Conservation (phyloP, 306 rosid species). For the Gleditsia sinensis region DNA sequence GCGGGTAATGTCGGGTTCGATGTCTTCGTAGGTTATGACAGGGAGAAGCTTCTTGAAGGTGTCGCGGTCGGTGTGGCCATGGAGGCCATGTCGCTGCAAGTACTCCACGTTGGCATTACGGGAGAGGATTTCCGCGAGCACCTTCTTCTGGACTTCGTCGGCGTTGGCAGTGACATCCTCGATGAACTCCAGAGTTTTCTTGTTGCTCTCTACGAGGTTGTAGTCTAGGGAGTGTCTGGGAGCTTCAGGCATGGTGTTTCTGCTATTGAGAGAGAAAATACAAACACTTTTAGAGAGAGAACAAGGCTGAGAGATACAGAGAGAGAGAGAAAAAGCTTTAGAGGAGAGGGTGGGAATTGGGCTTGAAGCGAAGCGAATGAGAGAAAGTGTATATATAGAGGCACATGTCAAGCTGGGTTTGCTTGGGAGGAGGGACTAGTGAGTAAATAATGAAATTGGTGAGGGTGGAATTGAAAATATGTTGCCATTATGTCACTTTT, state of each 20-base stretch:
- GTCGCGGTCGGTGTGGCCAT: constrained; percentile 71
- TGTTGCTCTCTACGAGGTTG: constrained; percentile 68
- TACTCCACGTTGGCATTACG: constrained; percentile 85
- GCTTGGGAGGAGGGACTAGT: constrained; percentile 29
- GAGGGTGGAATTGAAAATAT: constrained; percentile 46
- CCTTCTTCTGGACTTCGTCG: constrained; percentile 64
- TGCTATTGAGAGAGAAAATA: background rate
- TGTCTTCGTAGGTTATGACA: constrained; percentile 83
- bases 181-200: constrained; percentile 63
- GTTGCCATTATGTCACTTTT: constrained; percentile 6
- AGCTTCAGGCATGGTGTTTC: constrained; percentile 99
- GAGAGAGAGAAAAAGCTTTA: background rate
- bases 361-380: constrained; percentile 63
- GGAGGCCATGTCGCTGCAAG: constrained; percentile 63
- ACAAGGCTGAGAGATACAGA: constrained; percentile 31
- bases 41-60: constrained; percentile 80
- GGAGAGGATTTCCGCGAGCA: constrained; percentile 74
- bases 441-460: constrained; percentile 6
- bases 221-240: constrained; percentile 51
- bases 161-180: constrained; percentile 77
- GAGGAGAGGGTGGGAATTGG: constrained; percentile 43
- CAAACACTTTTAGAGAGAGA: background rate
- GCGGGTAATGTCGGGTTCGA: constrained; percentile 76
- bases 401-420: constrained; percentile 49
- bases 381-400: constrained; percentile 68